Conservation (phyloP, 257 asterid genomes). For the Euphrasia confusa region DNA sequence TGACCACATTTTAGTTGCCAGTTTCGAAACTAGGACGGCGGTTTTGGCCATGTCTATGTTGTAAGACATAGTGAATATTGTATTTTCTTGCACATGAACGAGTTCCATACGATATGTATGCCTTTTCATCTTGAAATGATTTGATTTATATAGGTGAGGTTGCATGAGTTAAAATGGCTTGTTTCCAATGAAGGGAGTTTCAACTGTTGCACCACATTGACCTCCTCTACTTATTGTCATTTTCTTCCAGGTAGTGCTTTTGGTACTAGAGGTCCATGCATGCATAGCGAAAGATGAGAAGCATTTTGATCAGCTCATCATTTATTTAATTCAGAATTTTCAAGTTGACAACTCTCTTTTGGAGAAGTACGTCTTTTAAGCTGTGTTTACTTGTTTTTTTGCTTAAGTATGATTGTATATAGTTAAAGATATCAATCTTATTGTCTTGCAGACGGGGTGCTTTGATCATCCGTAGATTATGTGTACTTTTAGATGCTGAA, state of each 20-base stretch:
- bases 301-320: constrained; percentile 78
- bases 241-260: constrained; percentile 73
- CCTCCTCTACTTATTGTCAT: constrained; percentile 6
- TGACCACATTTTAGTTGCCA: no score
- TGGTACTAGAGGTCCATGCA: constrained; percentile 98
- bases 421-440: constrained; percentile 20
- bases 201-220: constrained; percentile 15
- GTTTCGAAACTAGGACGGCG: no score
- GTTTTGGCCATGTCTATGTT: no score
- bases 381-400: constrained; percentile 15
- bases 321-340: constrained; percentile 68
- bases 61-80: no score
- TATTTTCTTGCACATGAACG: no score
- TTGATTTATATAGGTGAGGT: constrained; percentile 10
- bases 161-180: constrained; percentile 7
- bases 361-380: constrained; percentile 63
- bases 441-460: constrained; percentile 83
- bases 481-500: constrained; percentile 92
- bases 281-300: constrained; percentile 85
- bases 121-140: not conserved
- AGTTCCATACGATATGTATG: not conserved
- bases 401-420: constrained; percentile 11
- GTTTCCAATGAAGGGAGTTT: not conserved
- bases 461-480: constrained; percentile 80
- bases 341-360: constrained; percentile 76